phyloP scores from a whole-genome alignment of 2,329 filamentous ascomycete species.

The Fusarium ambrosium region DNA sequence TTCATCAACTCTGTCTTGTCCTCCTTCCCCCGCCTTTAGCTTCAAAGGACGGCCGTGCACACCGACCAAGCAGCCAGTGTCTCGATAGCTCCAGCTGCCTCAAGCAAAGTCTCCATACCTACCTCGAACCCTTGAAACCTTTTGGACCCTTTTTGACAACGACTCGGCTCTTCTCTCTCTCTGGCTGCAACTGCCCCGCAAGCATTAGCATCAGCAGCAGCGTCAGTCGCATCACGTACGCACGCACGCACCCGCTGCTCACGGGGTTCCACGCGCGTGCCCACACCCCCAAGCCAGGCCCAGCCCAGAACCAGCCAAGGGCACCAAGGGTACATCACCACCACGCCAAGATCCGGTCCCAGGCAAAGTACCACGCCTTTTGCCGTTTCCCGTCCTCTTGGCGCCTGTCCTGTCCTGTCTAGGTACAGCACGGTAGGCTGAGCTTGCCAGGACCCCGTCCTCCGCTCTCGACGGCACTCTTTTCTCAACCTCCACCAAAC shows the following conservation, averaged over 20 bases:
- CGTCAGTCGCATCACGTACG: slow-evolving; percentile 24
- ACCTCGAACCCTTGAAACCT: slow-evolving; percentile 15
- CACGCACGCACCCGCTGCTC: slow-evolving; percentile 17
- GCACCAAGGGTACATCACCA: slow-evolving; percentile 20
- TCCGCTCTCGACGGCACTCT: slow-evolving; percentile 10
- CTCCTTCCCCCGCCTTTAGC: slow-evolving; percentile 31
- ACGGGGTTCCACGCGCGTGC: slow-evolving; percentile 23
- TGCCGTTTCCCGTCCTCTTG: slow-evolving; percentile 32
- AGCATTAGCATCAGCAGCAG: slow-evolving; percentile 18
- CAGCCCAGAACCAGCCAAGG: neutral
- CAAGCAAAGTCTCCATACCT: neutral
- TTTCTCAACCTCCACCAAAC: slow-evolving; percentile 27
- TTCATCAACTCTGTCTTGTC: neutral
- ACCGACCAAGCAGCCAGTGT: slow-evolving; percentile 14
- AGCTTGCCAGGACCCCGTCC: slow-evolving; percentile 14
- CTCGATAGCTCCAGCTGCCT: neutral
- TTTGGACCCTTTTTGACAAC: slow-evolving; percentile 10
- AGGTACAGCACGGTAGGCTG: neutral
- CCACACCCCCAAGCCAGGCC: neutral
- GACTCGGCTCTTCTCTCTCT: neutral
- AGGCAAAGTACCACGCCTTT: slow-evolving; percentile 28
- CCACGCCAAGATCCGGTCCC: slow-evolving; percentile 19
- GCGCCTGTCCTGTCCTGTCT: slow-evolving; percentile 36
- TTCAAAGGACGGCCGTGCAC: slow-evolving; percentile 34
- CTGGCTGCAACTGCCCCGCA: slow-evolving; percentile 27